These are phyloP conservation scores for Albugo candida DNA, from an alignment of 352 stramenopile species.

Conservation along the genomic window DNA sequence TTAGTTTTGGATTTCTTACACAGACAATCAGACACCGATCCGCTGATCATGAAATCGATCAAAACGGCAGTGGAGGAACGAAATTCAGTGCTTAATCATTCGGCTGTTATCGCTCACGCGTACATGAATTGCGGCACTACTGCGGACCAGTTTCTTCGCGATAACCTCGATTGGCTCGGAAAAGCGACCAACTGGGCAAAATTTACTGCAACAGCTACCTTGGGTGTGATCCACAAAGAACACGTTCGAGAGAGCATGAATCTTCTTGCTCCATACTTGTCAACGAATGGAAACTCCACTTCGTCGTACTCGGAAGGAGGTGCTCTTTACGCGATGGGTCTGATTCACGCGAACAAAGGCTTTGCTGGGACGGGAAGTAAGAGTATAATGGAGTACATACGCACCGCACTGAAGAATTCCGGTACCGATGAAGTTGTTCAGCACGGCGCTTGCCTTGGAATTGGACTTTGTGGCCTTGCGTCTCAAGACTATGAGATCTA, in stretches of 20 bases:
- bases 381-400: slow-evolving; percentile 71
- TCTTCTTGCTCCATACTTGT: slow-evolving; percentile 94
- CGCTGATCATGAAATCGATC: slow-evolving; percentile 86
- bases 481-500: slow-evolving; percentile 90
- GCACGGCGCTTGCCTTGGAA: slow-evolving; percentile 93
- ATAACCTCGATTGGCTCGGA: slow-evolving; percentile 98
- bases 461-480: slow-evolving; percentile 90
- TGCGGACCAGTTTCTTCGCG: slow-evolving; percentile 92
- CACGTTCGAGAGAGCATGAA: slow-evolving; percentile 97
- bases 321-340: slow-evolving; percentile 92
- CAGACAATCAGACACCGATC: slow-evolving; percentile 78
- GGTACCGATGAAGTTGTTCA: slow-evolving; percentile 92
- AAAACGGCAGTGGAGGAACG: slow-evolving; percentile 87
- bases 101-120: slow-evolving; percentile 90
- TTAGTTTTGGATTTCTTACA: slow-evolving; percentile 88
- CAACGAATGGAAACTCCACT: slow-evolving; percentile 62
- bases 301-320: slow-evolving; percentile 96
- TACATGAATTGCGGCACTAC: slow-evolving; percentile 98
- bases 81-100: slow-evolving; percentile 95
- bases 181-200: slow-evolving; percentile 99
- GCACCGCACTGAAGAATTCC: slow-evolving; percentile 64
- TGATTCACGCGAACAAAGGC: slow-evolving; percentile 96
- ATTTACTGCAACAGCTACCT: slow-evolving; percentile 94
- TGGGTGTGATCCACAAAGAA: slow-evolving; percentile 97
- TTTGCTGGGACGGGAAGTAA: slow-evolving; percentile 69